phyloP scores from a whole-genome alignment of 1,284 basidiomycete genomes.

The Fomitopsis schrenkii region DNA sequence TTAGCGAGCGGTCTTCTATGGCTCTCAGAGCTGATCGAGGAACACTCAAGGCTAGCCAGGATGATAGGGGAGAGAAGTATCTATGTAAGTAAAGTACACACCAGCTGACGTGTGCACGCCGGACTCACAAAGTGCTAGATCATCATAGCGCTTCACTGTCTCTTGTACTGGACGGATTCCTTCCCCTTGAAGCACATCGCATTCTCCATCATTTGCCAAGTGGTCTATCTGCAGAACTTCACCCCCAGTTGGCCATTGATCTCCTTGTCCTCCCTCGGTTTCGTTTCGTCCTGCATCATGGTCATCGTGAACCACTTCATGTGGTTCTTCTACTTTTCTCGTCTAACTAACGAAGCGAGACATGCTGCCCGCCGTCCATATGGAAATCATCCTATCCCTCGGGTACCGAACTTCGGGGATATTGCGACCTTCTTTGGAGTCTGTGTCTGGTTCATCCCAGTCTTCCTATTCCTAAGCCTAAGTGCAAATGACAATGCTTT shows the following conservation, averaged over 20 bases:
- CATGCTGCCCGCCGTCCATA: constrained; percentile 40
- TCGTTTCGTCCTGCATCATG: constrained; percentile 78
- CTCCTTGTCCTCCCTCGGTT: constrained; percentile 77
- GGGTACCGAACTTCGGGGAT: constrained; percentile 73
- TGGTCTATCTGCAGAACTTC: constrained; percentile 91
- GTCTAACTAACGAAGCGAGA: constrained; percentile 49
- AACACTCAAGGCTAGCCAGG: constrained; percentile 82
- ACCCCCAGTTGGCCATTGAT: constrained; percentile 86
- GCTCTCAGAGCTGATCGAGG: constrained; percentile 92
- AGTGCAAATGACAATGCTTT: constrained; percentile 95
- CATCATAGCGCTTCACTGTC: constrained; percentile 72
- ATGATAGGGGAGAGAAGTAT: constrained; percentile 74
- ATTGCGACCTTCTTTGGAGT: constrained; percentile 86
- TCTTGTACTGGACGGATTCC: constrained; percentile 78
- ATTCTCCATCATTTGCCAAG: constrained; percentile 81
- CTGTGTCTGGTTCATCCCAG: constrained; percentile 89
- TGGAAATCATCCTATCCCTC: constrained; percentile 28
- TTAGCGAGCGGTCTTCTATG: constrained; percentile 89
- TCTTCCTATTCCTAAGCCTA: constrained; percentile 90
- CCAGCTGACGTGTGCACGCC: constrained; percentile 28
- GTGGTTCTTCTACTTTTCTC: constrained; percentile 93
- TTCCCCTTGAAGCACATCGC: constrained; percentile 70
- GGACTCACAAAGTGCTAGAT: constrained; percentile 28
- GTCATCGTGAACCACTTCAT: constrained; percentile 89
- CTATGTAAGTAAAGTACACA: constrained; percentile 59